Percentiles rank a stretch among this genome's conserved stretches.
phyloP scores from a whole-genome alignment of 225 moss, liverwort and hornwort genomes.

The Ulota crispa region DNA sequence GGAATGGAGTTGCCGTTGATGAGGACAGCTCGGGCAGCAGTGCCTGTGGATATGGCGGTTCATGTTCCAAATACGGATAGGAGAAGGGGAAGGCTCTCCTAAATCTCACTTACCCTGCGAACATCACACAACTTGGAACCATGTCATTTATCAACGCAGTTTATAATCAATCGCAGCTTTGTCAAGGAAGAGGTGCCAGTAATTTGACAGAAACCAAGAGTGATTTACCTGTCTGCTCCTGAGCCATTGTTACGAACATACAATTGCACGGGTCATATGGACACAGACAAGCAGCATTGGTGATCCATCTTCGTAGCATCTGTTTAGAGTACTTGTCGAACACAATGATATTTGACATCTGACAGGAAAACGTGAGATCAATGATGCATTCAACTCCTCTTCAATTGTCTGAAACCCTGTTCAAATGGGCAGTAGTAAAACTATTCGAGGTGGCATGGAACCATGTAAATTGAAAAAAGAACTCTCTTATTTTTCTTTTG shows the following conservation, averaged over 20 bases:
- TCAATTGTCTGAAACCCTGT: neutral
- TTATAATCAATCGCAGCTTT: neutral
- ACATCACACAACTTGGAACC: neutral
- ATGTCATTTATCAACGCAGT: neutral
- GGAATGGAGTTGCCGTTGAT: slow-evolving; percentile 22
- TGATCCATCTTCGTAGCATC: neutral
- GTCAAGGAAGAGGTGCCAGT: neutral
- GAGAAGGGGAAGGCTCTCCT: too few relatives aligned
- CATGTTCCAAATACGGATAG: too few relatives aligned
- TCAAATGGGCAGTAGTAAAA: neutral
- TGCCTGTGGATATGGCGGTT: slow-evolving; percentile 25
- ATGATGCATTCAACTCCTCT: slow-evolving; percentile 11
- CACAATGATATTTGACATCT: neutral
- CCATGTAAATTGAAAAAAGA: neutral
- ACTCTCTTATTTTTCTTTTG: neutral
- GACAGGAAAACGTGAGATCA: neutral
- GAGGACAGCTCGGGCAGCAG: slow-evolving; percentile 37
- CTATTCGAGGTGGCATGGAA: neutral
- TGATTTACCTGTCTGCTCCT: neutral
- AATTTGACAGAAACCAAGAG: neutral
- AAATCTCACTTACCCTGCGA: too few relatives aligned
- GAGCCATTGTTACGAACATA: slow-evolving; percentile 1
- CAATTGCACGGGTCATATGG: neutral
- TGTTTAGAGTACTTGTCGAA: too few relatives aligned
- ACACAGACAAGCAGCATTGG: neutral